These are phyloP conservation scores for Eutypella sp. DNA, from an alignment of 2,329 filamentous ascomycete species.

Conservation along the genomic window DNA sequence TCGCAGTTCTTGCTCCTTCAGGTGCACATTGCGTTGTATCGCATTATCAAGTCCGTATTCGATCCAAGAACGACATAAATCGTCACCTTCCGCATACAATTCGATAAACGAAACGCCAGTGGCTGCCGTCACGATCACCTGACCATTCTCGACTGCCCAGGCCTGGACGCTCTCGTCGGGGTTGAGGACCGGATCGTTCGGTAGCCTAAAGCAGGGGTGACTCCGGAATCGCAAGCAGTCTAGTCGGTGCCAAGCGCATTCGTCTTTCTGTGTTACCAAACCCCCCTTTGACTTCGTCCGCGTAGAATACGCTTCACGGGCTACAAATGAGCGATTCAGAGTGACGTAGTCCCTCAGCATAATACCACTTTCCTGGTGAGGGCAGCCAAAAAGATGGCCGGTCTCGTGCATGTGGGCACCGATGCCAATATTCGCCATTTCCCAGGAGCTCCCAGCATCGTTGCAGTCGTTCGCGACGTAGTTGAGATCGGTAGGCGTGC, in stretches of 20 bases:
- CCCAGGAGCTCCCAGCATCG: constrained; percentile 87
- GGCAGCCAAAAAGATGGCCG: constrained; percentile 84
- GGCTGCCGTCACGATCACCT: constrained; percentile 70
- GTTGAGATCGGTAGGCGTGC: constrained; percentile 78
- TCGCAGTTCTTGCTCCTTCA: constrained; percentile 73
- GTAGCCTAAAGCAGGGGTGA: constrained; percentile 84
- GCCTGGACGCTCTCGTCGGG: constrained; percentile 76
- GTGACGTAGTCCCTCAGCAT: constrained; percentile 87
- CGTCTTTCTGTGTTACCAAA: constrained; percentile 68
- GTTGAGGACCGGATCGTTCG: constrained; percentile 61
- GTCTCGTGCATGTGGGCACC: constrained; percentile 89
- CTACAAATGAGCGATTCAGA: constrained; percentile 77
- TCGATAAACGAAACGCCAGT: constrained; percentile 84
- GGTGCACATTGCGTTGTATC: constrained; percentile 64
- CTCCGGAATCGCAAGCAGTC: constrained; percentile 84
- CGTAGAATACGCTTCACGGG: constrained; percentile 79
- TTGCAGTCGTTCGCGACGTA: constrained; percentile 80
- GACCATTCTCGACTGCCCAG: constrained; percentile 76
- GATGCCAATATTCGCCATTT: constrained; percentile 90
- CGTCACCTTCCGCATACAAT: constrained; percentile 73
- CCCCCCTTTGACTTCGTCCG: constrained; percentile 80
- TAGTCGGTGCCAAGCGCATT: constrained; percentile 87
- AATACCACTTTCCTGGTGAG: constrained; percentile 83
- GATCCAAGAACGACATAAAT: constrained; percentile 73
- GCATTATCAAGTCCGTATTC: constrained; percentile 67